Conservation (phyloP, 805 yeast species). For the Nakazawaea ernobii region DNA sequence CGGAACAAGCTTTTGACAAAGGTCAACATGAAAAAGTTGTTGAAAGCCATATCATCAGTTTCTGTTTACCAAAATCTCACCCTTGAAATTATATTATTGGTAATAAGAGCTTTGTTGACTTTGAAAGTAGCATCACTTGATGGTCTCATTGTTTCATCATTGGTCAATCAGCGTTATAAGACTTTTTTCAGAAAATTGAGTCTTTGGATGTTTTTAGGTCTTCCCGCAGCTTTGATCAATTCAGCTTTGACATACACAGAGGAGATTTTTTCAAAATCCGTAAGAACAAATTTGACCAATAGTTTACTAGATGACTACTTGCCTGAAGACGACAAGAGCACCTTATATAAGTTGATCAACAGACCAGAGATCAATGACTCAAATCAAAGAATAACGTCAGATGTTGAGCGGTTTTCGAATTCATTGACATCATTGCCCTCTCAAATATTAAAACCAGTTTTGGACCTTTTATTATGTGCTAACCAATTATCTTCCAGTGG, state of each 20-base stretch:
- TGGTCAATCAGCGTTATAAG: constrained; percentile 65
- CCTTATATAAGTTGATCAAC: constrained; percentile 68
- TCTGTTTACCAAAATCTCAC: constrained; percentile 2
- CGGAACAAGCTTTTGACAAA: not conserved
- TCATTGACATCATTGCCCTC: constrained; percentile 74
- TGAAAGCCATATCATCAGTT: not conserved
- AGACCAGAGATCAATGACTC: constrained; percentile 55
- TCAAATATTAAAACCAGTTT: constrained; percentile 75
- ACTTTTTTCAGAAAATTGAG: constrained; percentile 57
- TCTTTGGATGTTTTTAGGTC: constrained; percentile 78
- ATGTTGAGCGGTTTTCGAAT: constrained; percentile 65
- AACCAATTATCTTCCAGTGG: constrained; percentile 61
- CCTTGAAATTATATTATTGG: constrained; percentile 46
- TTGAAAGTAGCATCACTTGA: constrained; percentile 82
- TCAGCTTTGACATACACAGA: constrained; percentile 61
- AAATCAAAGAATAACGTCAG: constrained; percentile 79
- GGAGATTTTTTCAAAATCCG: constrained; percentile 47
- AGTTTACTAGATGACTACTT: constrained; percentile 65
- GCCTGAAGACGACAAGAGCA: constrained; percentile 62
- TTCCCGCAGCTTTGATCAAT: constrained; percentile 81
- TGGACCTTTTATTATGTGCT: constrained; percentile 77
- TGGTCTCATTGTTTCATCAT: constrained; percentile 76
- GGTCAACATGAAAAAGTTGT: not conserved
- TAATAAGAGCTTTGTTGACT: constrained; percentile 66
- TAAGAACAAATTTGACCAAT: constrained; percentile 61